phyloP scores from a whole-genome alignment of 192 early-diverging fungal species.

The Rhizophagus prolifer region DNA sequence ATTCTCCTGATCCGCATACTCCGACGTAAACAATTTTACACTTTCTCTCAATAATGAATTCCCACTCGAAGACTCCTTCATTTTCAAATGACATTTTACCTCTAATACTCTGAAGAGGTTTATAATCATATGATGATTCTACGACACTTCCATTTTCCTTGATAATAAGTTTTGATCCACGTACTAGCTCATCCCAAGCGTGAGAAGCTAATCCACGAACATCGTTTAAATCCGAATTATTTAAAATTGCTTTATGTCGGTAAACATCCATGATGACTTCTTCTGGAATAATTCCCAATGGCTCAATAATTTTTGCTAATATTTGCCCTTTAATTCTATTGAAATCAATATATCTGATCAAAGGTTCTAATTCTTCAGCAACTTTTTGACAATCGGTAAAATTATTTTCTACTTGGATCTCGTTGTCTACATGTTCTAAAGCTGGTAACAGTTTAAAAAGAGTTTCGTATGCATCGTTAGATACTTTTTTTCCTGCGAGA shows the following conservation, averaged over 20 bases:
- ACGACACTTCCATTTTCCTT: not conserved
- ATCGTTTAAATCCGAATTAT: not conserved
- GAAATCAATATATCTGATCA: not conserved
- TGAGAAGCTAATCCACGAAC: not conserved
- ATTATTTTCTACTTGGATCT: not conserved
- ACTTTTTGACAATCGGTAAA: not conserved
- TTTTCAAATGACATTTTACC: not conserved
- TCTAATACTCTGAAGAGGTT: not conserved
- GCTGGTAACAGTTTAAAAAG: not conserved
- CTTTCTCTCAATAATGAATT: not conserved
- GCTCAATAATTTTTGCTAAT: not conserved
- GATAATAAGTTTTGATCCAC: not conserved
- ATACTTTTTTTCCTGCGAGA: not conserved
- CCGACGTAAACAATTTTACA: not conserved
- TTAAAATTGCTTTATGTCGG: not conserved
- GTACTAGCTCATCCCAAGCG: not conserved
- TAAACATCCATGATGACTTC: not conserved
- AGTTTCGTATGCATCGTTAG: not conserved
- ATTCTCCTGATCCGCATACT: not conserved
- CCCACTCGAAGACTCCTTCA: slow-evolving; percentile 14
- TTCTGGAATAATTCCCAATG: not conserved
- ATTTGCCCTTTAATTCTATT: not conserved
- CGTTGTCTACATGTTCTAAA: not conserved
- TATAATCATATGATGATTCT: not conserved
- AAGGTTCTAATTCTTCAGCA: not conserved